Base-by-base conservation (phyloP, 306 rosid species). In the Rosa lucieae region DNA sequence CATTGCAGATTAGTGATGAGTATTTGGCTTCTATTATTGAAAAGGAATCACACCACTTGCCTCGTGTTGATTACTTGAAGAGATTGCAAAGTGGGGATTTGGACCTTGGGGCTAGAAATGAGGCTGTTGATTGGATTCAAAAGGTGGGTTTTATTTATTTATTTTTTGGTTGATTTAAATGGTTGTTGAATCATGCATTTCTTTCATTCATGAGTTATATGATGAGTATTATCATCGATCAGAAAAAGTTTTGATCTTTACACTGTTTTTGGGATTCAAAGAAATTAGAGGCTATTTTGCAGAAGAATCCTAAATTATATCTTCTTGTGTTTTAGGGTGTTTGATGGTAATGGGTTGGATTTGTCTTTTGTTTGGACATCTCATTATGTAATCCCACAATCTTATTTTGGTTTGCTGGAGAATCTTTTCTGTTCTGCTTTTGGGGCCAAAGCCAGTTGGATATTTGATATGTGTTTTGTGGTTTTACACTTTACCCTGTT, bases 41-140 rank as follows among this genome's bases (percentile, higher is more conserved):
- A 83, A 93, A 82, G 84, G 97, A 96, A 70, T 72, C 52, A 56
- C 87, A 90, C 29, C 90, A 89, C 59, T 86, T 87, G 86, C 94
- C 89, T 63, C 72, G 83, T 77, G 37, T 18, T 40, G 92, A 70
- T 82, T 96, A 93, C 84, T 75, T 91, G 79, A 69, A 76, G 79
- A 96, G 78, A 79, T 78, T 96, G 18, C 85, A 65, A 5, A 82
- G 9, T 76, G 97, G 97, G 44, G 93, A 84, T 81, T 90, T 93
- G 87, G 93, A 96, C 80, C 79, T 85, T 21, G 88, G 70, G 44
- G 89, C 93, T 23, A 89, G 98, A 86, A 84, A 80, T 23, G 91
- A 90, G 56, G 92, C 96, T 52, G 86, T 91, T 82, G 92, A 87
- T 88, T 96, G 99, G 98, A 96, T 96, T 85, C 73, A 48, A 61